These are phyloP conservation scores for Vitellaria paradoxa DNA, from an alignment of 179 eudicot genomes.

Conservation along the genomic window DNA sequence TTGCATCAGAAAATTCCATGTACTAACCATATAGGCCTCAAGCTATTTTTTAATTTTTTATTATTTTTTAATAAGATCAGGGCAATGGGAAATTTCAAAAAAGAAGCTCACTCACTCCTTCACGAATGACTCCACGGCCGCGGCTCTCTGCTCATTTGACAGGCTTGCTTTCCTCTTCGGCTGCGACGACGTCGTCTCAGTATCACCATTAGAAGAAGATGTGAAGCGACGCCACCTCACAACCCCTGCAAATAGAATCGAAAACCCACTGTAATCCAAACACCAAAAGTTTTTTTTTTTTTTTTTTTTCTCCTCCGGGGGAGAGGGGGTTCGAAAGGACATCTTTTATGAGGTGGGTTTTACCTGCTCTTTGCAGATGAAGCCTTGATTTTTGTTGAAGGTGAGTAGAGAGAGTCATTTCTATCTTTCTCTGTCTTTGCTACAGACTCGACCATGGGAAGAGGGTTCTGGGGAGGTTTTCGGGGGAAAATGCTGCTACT, in stretches of 20 bases:
- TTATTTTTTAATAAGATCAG: too few species aligned
- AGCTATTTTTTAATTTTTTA: background rate
- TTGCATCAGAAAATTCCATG: background rate
- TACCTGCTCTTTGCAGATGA: slow-evolving; percentile 17
- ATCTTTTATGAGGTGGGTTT: background rate
- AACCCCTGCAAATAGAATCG: background rate
- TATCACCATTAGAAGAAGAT: background rate
- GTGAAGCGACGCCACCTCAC: background rate
- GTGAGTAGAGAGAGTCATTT: slow-evolving; percentile 25
- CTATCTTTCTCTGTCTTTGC: slow-evolving; percentile 16
- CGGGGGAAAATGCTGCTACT: background rate
- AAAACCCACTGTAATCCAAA: background rate
- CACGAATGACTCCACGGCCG: slow-evolving; percentile 18
- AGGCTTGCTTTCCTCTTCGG: background rate
- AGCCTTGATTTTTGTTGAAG: slow-evolving; percentile 8
- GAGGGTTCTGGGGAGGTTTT: slow-evolving; percentile 24
- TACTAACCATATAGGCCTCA: background rate
- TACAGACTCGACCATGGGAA: background rate
- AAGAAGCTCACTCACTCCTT: slow-evolving; percentile 5
- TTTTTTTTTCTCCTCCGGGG: too few species aligned
- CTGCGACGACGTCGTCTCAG: slow-evolving; percentile 4
- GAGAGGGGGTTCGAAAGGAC: background rate
- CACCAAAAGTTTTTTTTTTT: background rate
- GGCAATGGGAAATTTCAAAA: too few species aligned
- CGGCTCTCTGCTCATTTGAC: background rate